Evolutionary conservation across 176 grass and related monocot species (phyloP), one percentile per base, ranked within the genome.

Genomic region (Areca catechu): DNA sequence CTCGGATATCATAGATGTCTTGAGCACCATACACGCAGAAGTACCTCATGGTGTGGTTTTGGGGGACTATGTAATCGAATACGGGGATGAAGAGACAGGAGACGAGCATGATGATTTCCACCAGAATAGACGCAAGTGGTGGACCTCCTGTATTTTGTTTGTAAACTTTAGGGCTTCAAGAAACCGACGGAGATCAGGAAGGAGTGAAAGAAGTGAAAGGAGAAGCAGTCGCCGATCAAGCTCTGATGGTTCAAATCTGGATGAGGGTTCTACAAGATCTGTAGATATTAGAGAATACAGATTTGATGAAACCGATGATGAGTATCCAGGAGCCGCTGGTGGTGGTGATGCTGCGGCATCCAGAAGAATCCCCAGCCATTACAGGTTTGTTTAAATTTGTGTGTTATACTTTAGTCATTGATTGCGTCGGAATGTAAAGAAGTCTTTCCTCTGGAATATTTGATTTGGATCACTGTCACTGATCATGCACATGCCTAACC

Each of bases 41-140:
- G 93, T 88, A 58, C 93, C 93, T 5, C 89, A 82, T 60, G 93
- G 83, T 2, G 86, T 97, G 16, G 81, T 97, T 65, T 73, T 97
- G 1, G 93, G 93, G 58, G 93, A 97, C 22, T 97, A 97, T 85
- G 93, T 97, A 14, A 97, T 97, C 37, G 93, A 97, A 51, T 97
- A 97, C 78, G 93, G 83, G 1, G 87, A 92, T 75, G 87, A 90
- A 68, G 93, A 97, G 53, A 65, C 75, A 50, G 87, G 83, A 70
- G 93, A 88, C 50, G 87, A 91, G 53, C 85, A 85, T 34, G 87
- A 88, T 57, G 87, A 79, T 56, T 84, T 83, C 56, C 75, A 27
- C 68, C 73, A 83, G 52, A 88, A 78, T 30, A 78, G 93, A 51
- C 57, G 81, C 5, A 69, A 63, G 30, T 97, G 93, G 93, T 97